Evolutionary conservation across 2,329 filamentous ascomycete species (phyloP).

Genomic region (Trichoderma sp.): DNA sequence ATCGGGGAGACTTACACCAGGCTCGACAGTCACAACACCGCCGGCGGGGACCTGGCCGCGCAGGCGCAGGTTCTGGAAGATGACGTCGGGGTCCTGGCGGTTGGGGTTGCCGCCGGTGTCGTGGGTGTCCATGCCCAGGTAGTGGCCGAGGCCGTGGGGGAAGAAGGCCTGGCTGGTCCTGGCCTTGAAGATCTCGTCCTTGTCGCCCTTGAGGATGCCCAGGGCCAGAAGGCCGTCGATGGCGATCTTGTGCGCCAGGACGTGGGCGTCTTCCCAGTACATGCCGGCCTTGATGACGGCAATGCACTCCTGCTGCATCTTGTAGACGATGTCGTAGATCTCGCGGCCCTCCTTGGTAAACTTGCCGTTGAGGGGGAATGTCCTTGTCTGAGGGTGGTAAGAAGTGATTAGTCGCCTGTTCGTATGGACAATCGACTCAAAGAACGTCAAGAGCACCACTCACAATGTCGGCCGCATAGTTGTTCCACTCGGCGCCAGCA

Average conservation of each 20-base stretch:
- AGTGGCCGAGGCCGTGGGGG: conserved; percentile 88
- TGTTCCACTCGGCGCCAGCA: conserved; percentile 75
- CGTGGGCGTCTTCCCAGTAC: conserved; percentile 79
- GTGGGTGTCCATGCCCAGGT: conserved; percentile 90
- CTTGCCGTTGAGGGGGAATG: conserved; percentile 76
- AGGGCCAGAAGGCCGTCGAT: conserved; percentile 76
- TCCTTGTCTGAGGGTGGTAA: conserved; percentile 64
- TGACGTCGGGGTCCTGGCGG: conserved; percentile 74
- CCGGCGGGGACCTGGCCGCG: conserved; percentile 73
- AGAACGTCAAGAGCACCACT: conserved; percentile 31
- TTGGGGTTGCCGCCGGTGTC: conserved; percentile 80
- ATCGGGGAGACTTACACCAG: conserved; percentile 64
- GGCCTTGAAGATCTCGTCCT: conserved; percentile 72
- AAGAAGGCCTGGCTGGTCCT: conserved; percentile 89
- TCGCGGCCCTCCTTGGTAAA: conserved; percentile 70
- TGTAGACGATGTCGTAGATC: conserved; percentile 80
- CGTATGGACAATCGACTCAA: not conserved
- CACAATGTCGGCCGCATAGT: conserved; percentile 70
- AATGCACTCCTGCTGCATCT: conserved; percentile 84
- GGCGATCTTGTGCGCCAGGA: conserved; percentile 76
- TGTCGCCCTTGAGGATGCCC: conserved; percentile 70
- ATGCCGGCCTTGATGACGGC: conserved; percentile 72
- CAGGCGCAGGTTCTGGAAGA: conserved; percentile 87
- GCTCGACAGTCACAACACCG: conserved; percentile 91
- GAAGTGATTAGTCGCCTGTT: not conserved